These are phyloP conservation scores for Trichoderma cornu-damae DNA, from an alignment of 2,329 filamentous ascomycete genomes.

Conservation along the genomic window DNA sequence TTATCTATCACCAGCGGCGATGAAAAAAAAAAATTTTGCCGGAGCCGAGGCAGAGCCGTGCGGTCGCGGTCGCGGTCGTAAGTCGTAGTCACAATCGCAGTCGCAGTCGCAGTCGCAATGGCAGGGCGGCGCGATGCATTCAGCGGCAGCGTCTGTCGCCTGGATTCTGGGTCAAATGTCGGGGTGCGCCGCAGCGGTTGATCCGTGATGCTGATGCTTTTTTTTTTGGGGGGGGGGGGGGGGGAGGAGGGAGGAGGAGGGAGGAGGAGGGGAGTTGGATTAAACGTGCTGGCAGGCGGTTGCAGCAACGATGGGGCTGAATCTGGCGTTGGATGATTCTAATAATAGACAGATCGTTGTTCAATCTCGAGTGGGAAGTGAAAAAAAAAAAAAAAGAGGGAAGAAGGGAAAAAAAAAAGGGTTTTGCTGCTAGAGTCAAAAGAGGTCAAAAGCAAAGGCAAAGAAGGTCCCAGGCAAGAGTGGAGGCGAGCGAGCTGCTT, in stretches of 20 bases:
- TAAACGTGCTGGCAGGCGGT: constrained; percentile 20
- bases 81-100: too few relatives aligned
- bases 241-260: too few relatives aligned
- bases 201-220: constrained; percentile 19
- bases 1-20: not conserved
- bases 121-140: constrained; percentile 1
- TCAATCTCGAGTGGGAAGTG: constrained; percentile 30
- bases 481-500: constrained; percentile 10
- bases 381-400: constrained; percentile 19
- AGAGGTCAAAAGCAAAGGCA: constrained; percentile 7
- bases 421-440: too few relatives aligned
- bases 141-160: constrained; percentile 10
- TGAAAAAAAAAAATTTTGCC: not conserved
- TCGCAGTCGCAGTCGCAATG: too few relatives aligned
- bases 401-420: constrained; percentile 17
- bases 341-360: constrained; percentile 48
- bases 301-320: constrained; percentile 42
- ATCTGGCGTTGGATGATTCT: constrained; percentile 47
- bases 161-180: not conserved
- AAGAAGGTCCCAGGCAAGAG: too few relatives aligned
- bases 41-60: constrained; percentile 5
- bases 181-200: constrained; percentile 14
- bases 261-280: constrained; percentile 20
- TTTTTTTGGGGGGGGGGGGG: too few relatives aligned
- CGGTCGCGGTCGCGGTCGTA: constrained; percentile 5